A percentile compares a stretch with the other conserved stretches of the same genome.
Evolutionary conservation across 495 filamentous ascomycete genomes (phyloP).

Genomic region (Talaromyces stipitatus): DNA sequence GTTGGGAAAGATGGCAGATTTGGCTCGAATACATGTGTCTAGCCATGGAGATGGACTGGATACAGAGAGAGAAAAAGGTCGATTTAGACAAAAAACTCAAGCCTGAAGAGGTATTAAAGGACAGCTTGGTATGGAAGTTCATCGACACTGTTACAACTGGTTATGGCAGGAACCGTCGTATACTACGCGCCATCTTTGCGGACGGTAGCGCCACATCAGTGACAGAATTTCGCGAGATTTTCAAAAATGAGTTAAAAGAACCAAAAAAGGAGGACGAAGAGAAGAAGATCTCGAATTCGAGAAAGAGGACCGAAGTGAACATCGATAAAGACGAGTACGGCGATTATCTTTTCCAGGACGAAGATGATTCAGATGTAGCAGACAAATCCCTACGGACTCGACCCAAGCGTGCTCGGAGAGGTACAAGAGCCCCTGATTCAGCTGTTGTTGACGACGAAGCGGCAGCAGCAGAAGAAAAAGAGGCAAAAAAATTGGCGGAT

Average conservation of each 20-base stretch:
- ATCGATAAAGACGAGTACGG: slow-evolving; percentile 51
- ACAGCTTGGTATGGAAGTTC: slow-evolving; percentile 52
- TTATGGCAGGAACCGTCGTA: slow-evolving; percentile 37
- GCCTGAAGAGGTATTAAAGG: slow-evolving; percentile 22
- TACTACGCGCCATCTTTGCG: slow-evolving; percentile 59
- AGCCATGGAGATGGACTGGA: slow-evolving; percentile 68
- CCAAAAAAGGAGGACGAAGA: slow-evolving; percentile 20
- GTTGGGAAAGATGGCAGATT: slow-evolving; percentile 77
- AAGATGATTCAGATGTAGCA: slow-evolving; percentile 35
- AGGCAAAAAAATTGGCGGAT: slow-evolving; percentile 3
- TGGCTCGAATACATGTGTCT: slow-evolving; percentile 80
- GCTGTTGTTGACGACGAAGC: neutral
- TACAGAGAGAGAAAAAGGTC: slow-evolving; percentile 33
- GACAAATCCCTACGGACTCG: slow-evolving; percentile 11
- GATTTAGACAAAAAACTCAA: slow-evolving; percentile 15
- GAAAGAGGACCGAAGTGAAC: slow-evolving; percentile 44
- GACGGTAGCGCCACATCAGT: slow-evolving; percentile 40
- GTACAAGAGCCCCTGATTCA: slow-evolving; percentile 11
- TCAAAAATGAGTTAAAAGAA: slow-evolving; percentile 48
- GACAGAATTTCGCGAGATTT: slow-evolving; percentile 54
- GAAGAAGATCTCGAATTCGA: slow-evolving; percentile 13
- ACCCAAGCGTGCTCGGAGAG: slow-evolving; percentile 27
- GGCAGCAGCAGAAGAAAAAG: neutral
- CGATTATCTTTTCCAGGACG: slow-evolving; percentile 44
- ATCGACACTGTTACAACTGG: slow-evolving; percentile 26